phyloP scores from a whole-genome alignment of 441 rosid genomes.

The Adansonia rubrostipa region DNA sequence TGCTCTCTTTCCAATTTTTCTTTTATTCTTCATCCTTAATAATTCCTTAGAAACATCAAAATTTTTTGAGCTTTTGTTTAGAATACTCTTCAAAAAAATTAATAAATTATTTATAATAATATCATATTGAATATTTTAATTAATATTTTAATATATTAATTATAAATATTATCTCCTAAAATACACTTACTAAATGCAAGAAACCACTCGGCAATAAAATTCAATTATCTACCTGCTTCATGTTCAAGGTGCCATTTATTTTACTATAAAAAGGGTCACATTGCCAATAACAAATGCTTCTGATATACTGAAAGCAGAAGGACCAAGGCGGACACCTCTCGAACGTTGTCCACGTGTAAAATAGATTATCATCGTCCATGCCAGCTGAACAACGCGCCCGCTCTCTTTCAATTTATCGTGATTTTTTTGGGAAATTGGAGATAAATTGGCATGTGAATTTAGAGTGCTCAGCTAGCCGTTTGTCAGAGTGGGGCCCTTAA shows the following conservation, averaged over 20 bases:
- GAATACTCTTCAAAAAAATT: no score
- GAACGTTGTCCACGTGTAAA: not conserved
- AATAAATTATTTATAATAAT: no score
- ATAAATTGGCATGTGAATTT: constrained; percentile 14
- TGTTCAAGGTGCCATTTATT: not conserved
- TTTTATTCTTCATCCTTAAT: not conserved
- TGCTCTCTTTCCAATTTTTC: not conserved
- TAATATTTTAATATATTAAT: no score
- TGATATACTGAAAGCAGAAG: not conserved
- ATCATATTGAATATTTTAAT: no score
- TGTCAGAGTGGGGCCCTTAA: not conserved
- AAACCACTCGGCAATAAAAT: no score
- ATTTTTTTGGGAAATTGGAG: not conserved
- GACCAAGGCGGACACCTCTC: not conserved
- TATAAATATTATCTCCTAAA: no score
- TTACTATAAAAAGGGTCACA: not conserved
- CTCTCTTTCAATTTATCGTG: not conserved
- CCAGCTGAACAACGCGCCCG: not conserved
- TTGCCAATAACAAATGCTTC: not conserved
- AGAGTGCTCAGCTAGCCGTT: not conserved
- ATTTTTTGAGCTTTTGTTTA: no score
- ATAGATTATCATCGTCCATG: not conserved
- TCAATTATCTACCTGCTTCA: no score
- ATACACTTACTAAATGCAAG: no score
- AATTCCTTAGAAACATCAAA: not conserved